Base-by-base conservation (phyloP, 1,284 basidiomycete genomes). In the Schizophyllum amplum region DNA sequence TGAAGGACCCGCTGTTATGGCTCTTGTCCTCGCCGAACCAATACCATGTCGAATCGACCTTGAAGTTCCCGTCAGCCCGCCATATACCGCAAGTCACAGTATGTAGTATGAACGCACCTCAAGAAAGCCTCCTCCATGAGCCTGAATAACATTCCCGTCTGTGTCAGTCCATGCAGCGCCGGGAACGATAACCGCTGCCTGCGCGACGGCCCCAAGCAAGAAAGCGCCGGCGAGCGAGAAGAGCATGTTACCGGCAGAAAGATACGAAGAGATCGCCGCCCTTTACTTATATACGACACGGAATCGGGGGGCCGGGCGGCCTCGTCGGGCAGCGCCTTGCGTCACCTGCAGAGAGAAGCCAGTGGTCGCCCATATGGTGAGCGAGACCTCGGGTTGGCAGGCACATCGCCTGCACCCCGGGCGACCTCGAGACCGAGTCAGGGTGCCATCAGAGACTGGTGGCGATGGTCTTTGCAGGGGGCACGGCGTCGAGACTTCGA, bases 21-120 rank as follows among this genome's bases (percentile, higher is more conserved):
- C 78, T 68, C 64, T 84, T 84, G 71, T 85, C 82, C 66, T 84
- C 82, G n/a, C 82, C 83, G 56, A 78, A 74, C 83, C 82, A 84
- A 65, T 84, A 84, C 66, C 72, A 83, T 1, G 78, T 82, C 15
- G 74, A 76, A 21, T 73, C 79, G 59, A 83, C 81, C 80, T 81
- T 48, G 56, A 54, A 46, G 21, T 53, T 22, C 13, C 49, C 25
- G 47, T 27, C 24, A 20, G 24, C 48, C 23, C 24, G 46, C n/a
- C n/a, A n/a, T n/a, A n/a, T n/a, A n/a, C n/a, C n/a, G n/a, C n/a
- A n/a, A n/a, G n/a, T n/a, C n/a, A n/a, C n/a, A n/a, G n/a, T n/a
- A n/a, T n/a, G n/a, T n/a, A n/a, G n/a, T n/a, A n/a, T n/a, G n/a
- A 4, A 56, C 60, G 24, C 59, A 81, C 82, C 69, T 82, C 82